Evolutionary conservation across 257 asterid species (phyloP).

Genomic region (Capsicum rhomboideum): DNA sequence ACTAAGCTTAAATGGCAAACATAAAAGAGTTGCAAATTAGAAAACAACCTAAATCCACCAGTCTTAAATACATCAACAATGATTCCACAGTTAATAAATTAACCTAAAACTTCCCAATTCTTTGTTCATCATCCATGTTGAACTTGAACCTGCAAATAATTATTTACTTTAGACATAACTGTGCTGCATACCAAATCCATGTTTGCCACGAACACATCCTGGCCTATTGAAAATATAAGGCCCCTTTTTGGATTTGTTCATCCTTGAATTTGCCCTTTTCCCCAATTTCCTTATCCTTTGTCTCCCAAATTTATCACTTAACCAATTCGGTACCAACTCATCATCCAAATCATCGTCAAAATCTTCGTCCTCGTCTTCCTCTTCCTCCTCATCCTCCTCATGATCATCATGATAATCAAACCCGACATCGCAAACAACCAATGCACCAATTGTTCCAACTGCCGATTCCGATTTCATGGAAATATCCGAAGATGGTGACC

Average conservation of each 20-base stretch:
- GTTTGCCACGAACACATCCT: conserved; percentile 44
- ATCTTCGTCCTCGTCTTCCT: conserved; percentile 18
- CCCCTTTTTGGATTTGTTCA: conserved; percentile 37
- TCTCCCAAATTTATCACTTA: conserved; percentile 49
- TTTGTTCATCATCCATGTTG: neutral
- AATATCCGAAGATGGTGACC: conserved; percentile 18
- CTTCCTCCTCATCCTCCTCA: conserved; percentile 3
- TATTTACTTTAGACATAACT: conserved; percentile 5
- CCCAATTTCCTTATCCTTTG: conserved; percentile 73
- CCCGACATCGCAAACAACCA: conserved; percentile 13
- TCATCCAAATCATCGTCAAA: conserved; percentile 46
- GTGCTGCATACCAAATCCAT: conserved; percentile 38
- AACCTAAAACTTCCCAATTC: neutral
- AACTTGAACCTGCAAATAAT: neutral
- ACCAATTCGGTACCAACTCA: conserved; percentile 62
- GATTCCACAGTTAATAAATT: conserved; percentile 10
- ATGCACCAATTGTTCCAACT: conserved; percentile 6
- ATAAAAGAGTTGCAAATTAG: neutral
- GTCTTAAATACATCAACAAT: neutral
- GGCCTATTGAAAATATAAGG: conserved; percentile 48
- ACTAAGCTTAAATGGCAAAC: neutral
- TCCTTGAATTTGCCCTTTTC: conserved; percentile 46
- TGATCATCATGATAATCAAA: neutral
- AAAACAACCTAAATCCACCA: neutral
- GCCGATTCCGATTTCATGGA: neutral